Percentiles rank a stretch among this genome's conserved stretches.
phyloP scores from a whole-genome alignment of 305 asterid species.

The Lippia alba region DNA sequence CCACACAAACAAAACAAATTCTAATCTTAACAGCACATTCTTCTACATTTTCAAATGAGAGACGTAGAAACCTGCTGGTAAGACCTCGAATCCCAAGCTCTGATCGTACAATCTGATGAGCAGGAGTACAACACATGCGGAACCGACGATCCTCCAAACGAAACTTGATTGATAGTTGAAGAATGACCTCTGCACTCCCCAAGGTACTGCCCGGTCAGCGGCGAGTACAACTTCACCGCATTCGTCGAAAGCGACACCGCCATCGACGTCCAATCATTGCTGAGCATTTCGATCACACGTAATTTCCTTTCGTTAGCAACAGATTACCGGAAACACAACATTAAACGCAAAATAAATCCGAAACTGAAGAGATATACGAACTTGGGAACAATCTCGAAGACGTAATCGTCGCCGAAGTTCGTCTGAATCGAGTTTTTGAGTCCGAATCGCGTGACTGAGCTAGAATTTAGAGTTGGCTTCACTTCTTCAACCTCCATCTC shows the following conservation, averaged over 20 bases:
- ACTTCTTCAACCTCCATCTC: conserved; percentile 73
- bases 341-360: background rate
- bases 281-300: conserved; percentile 31
- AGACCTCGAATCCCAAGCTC: conserved; percentile 98
- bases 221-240: conserved; percentile 86
- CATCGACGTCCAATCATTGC: conserved; percentile 88
- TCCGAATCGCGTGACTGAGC: conserved; percentile 56
- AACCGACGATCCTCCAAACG: conserved; percentile 62
- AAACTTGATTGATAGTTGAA: conserved; percentile 67
- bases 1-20: background rate
- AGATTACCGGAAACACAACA: background rate
- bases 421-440: conserved; percentile 83
- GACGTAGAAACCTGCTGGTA: conserved; percentile 64
- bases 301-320: background rate
- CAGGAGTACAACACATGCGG: conserved; percentile 78
- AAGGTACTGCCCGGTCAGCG: conserved; percentile 77
- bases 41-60: conserved; percentile 2
- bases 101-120: conserved; percentile 78
- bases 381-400: conserved; percentile 84
- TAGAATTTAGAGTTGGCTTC: conserved; percentile 26
- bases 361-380: conserved; percentile 31
- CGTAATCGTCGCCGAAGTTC: conserved; percentile 89
- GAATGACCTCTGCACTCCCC: conserved; percentile 87
- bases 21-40: background rate
- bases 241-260: conserved; percentile 91